phyloP scores from a whole-genome alignment of 179 eudicot genomes.

The Vitellaria paradoxa region DNA sequence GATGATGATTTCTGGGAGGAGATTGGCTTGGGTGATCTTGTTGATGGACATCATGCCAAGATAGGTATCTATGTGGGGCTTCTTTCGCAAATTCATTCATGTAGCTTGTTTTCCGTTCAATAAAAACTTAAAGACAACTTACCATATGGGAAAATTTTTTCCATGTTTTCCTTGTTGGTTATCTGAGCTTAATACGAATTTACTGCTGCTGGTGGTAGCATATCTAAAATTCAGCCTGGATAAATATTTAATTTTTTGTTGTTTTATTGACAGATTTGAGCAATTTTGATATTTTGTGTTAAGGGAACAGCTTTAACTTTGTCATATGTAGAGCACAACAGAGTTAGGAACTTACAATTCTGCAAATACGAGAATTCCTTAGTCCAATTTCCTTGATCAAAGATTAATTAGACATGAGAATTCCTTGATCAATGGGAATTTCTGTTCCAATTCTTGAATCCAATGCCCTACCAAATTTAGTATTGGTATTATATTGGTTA shows the following conservation, averaged over 20 bases:
- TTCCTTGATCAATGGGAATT: no score
- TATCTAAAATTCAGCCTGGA: not conserved
- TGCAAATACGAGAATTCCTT: no score
- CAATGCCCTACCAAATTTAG: not conserved
- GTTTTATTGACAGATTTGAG: not conserved
- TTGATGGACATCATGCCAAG: constrained; percentile 95
- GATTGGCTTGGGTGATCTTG: constrained; percentile 93
- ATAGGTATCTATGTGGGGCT: constrained; percentile 48
- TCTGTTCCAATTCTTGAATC: no score
- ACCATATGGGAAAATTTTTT: not conserved
- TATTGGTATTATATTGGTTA: not conserved
- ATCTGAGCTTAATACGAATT: not conserved
- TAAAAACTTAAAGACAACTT: not conserved
- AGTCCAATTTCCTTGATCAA: no score
- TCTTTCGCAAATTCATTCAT: constrained; percentile 1
- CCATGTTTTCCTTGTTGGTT: not conserved
- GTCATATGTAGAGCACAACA: not conserved
- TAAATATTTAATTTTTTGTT: not conserved
- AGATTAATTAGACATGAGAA: no score
- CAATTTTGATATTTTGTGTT: not conserved
- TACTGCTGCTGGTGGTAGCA: not conserved
- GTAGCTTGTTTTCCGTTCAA: not conserved
- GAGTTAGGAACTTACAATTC: no score
- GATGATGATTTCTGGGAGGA: constrained; percentile 99
- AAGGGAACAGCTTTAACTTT: not conserved